These are phyloP conservation scores for Globisporangium paddicum DNA, from an alignment of 352 stramenopile genomes.

Conservation along the genomic window DNA sequence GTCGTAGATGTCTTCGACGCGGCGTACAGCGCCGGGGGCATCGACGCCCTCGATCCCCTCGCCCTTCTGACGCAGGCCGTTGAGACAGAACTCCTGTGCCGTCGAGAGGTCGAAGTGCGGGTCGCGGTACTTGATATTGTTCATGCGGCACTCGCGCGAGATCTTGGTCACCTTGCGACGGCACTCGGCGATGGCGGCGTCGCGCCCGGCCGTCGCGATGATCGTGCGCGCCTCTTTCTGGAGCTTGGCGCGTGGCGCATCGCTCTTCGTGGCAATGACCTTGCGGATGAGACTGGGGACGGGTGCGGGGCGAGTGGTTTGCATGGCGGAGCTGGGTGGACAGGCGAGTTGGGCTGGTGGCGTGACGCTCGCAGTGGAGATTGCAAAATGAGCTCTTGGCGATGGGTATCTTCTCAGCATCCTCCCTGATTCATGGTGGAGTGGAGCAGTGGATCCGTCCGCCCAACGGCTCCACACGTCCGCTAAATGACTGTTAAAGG, in stretches of 20 bases:
- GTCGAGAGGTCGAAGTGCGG: conserved; percentile 31
- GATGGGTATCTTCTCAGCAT: not conserved
- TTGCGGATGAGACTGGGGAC: conserved; percentile 9
- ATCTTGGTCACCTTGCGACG: conserved; percentile 35
- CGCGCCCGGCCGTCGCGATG: conserved; percentile 21
- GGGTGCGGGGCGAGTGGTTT: conserved; percentile 6
- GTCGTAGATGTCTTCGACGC: conserved; percentile 35
- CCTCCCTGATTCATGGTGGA: not conserved
- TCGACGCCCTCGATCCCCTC: conserved; percentile 13
- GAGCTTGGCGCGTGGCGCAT: conserved; percentile 8
- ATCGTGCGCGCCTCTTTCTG: conserved; percentile 22
- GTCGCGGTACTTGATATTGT: conserved; percentile 43
- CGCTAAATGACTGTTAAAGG: too few species aligned
- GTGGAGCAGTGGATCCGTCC: not conserved
- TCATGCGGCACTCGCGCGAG: conserved; percentile 31
- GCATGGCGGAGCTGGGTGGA: not conserved
- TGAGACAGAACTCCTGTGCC: conserved; percentile 20
- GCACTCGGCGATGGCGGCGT: conserved; percentile 29
- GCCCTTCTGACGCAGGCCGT: conserved; percentile 18
- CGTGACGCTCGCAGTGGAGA: not conserved
- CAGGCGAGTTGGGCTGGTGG: not conserved
- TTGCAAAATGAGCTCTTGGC: not conserved
- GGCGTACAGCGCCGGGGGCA: conserved; percentile 15
- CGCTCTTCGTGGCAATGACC: not conserved
- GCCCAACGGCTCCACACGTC: not conserved